These are phyloP conservation scores for Hypoxylon sp. DNA, from an alignment of 2,329 filamentous ascomycete genomes.

Conservation along the genomic window DNA sequence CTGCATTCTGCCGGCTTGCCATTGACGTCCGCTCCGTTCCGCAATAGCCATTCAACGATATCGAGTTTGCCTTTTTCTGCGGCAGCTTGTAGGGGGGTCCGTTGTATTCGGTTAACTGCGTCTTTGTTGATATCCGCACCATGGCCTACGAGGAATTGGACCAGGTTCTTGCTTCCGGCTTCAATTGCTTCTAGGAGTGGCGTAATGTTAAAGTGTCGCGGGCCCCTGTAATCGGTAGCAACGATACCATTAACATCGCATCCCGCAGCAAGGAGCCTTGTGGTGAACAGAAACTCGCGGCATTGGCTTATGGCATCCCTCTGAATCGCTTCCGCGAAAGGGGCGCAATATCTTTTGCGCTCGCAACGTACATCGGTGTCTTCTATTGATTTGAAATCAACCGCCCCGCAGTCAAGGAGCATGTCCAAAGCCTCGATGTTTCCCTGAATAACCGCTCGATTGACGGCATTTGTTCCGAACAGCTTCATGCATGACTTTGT, in stretches of 20 bases:
- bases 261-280: conserved; percentile 23
- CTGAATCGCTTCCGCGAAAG: conserved; percentile 4
- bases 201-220: background rate
- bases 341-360: background rate
- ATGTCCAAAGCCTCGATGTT: conserved; percentile 20
- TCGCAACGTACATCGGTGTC: too few species aligned
- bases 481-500: background rate
- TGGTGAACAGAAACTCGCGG: conserved; percentile 7
- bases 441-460: background rate
- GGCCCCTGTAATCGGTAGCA: rapidly evolving
- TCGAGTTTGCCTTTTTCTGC: conserved; percentile 33
- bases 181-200: conserved; percentile 28
- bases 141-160: conserved; percentile 32
- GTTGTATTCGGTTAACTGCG: conserved; percentile 14
- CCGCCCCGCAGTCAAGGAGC: conserved; percentile 6
- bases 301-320: background rate
- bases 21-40: conserved; percentile 37
- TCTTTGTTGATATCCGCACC: conserved; percentile 38
- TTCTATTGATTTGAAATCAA: conserved; percentile 12
- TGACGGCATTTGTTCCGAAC: background rate
- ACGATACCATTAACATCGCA: conserved; percentile 24
- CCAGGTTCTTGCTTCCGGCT: conserved; percentile 30
- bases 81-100: conserved; percentile 43
- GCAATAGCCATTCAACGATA: conserved; percentile 39
- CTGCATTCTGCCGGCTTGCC: conserved; percentile 5